Evolutionary conservation across 768 basidiomycete genomes (phyloP).

Genomic region (Panellus pusillus): DNA sequence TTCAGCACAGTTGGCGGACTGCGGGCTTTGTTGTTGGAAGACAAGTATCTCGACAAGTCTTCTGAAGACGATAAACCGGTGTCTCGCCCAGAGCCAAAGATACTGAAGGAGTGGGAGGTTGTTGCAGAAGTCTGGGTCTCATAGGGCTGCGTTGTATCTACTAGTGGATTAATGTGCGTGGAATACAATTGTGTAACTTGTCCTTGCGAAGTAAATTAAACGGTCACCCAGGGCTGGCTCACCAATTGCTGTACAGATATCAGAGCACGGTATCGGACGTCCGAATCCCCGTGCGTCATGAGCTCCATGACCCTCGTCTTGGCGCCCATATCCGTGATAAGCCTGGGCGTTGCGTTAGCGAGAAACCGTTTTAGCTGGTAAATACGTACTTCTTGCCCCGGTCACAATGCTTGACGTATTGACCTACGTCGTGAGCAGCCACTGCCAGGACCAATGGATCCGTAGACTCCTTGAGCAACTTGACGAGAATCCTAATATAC

Average conservation of each 20-base stretch:
- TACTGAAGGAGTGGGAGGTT: conserved; percentile 70
- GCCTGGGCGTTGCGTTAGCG: conserved; percentile 39
- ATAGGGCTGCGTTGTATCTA: conserved; percentile 5
- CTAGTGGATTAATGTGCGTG: conserved; percentile 8
- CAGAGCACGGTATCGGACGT: conserved; percentile 91
- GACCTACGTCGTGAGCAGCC: conserved; percentile 89
- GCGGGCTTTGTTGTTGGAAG: conserved; percentile 64
- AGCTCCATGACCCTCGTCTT: conserved; percentile 90
- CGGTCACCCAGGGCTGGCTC: conserved; percentile 81
- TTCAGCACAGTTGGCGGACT: conserved; percentile 69
- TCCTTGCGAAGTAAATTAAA: conserved; percentile 29
- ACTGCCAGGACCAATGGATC: conserved; percentile 87
- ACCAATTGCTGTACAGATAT: conserved; percentile 89
- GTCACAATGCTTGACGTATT: conserved; percentile 91
- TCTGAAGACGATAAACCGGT: conserved; percentile 23
- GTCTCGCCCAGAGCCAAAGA: conserved; percentile 30
- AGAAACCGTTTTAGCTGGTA: not conserved
- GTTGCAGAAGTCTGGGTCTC: conserved; percentile 72
- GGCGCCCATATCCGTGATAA: conserved; percentile 80
- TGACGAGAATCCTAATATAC: conserved; percentile 63
- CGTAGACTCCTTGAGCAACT: conserved; percentile 63
- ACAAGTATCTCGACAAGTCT: conserved; percentile 42
- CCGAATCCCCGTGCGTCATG: conserved; percentile 84
- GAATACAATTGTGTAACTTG: conserved; percentile 17
- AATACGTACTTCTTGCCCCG: conserved; percentile 82